Base-by-base conservation (phyloP, 208 protist species). In the Wallacemonas sp. region DNA sequence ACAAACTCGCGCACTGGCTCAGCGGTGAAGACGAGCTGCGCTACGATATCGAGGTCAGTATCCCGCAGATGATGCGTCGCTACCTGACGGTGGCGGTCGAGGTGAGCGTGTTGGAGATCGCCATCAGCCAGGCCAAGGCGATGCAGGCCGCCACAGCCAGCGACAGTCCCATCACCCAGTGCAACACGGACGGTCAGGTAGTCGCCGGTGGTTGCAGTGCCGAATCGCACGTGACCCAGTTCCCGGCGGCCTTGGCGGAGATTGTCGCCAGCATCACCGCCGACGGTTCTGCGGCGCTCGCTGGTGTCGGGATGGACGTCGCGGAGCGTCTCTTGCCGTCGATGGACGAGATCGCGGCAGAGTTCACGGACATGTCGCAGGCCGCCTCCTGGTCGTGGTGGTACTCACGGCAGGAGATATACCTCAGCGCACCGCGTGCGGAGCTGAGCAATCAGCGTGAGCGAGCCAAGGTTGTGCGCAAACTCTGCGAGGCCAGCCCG, bases 1-100 rank as follows among this genome's bases (percentile, higher is more conserved):
- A 66, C 2, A 55, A 56, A 17, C 63, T 79, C 2, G 69, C 64
- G 63, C 58, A 62, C 67, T 69, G 63, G 57, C 41, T 63, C 16
- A 23, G 34, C 23, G 57, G 29, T 11, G 19, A n/a, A 6, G 41
- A 68, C 27, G 19, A 21, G 2, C 70, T 80, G 4, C 39, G 39
- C 3, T 39, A 67, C 5, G 74, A 80, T 27, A 52, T 80, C 41
- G 58, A 63, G 38, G 43, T 21, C 2, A 29, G 61, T 17, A 76
- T 71, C 62, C 70, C 49, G 46, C 49, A 68, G 23, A 57, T 80
- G 23, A 16, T 52, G 39, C 3, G 26, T 8, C 14, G 36, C 24
- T 63, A 49, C 21, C 26, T 63, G 33, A 32, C n/a, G 17, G 26
- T 36, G 38, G 57, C 57, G 24, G 41, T 63, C 19, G 57, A 63